Evolutionary conservation across 2,329 filamentous ascomycete genomes (phyloP).

Genomic region (Xylariaceae sp.): DNA sequence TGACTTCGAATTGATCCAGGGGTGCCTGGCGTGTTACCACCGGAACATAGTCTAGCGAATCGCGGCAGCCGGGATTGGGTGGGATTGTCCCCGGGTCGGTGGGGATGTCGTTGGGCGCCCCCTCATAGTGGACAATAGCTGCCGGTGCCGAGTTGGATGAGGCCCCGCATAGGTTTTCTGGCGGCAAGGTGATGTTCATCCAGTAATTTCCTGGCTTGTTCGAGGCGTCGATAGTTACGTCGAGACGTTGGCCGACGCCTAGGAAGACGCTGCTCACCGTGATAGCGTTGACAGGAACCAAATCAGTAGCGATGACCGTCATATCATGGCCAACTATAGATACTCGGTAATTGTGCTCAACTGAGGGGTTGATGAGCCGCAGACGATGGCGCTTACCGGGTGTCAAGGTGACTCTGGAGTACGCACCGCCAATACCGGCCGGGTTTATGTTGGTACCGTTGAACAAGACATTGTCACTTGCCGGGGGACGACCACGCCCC

Average conservation of each 20-base stretch:
- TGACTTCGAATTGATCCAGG: constrained; percentile 14
- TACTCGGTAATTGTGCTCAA: constrained; percentile 46
- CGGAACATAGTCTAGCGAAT: constrained; percentile 20
- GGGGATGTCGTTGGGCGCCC: constrained; percentile 14
- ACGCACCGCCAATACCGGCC: constrained; percentile 29
- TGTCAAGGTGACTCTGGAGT: constrained; percentile 33
- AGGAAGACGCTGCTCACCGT: constrained; percentile 46
- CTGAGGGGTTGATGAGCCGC: constrained; percentile 48
- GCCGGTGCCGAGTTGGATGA: constrained; percentile 21
- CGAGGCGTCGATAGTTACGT: constrained; percentile 44
- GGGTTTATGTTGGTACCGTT: constrained; percentile 40
- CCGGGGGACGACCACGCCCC: constrained; percentile 21
- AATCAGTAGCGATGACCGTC: constrained; percentile 51
- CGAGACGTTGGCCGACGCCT: constrained; percentile 44
- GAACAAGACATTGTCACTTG: constrained; percentile 39
- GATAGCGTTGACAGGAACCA: constrained; percentile 50
- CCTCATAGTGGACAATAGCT: constrained; percentile 23
- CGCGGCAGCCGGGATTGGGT: constrained; percentile 17
- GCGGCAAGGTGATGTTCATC: constrained; percentile 29
- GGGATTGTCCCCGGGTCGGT: constrained; percentile 17
- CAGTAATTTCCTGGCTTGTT: constrained; percentile 30
- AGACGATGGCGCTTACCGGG: constrained; percentile 45
- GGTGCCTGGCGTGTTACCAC: constrained; percentile 21
- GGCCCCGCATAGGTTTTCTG: constrained; percentile 17
- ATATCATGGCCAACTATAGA: constrained; percentile 50